Percentiles rank a stretch among this genome's conserved stretches.
phyloP scores from a whole-genome alignment of 1,284 basidiomycete genomes.

The Moesziomyces sp. region DNA sequence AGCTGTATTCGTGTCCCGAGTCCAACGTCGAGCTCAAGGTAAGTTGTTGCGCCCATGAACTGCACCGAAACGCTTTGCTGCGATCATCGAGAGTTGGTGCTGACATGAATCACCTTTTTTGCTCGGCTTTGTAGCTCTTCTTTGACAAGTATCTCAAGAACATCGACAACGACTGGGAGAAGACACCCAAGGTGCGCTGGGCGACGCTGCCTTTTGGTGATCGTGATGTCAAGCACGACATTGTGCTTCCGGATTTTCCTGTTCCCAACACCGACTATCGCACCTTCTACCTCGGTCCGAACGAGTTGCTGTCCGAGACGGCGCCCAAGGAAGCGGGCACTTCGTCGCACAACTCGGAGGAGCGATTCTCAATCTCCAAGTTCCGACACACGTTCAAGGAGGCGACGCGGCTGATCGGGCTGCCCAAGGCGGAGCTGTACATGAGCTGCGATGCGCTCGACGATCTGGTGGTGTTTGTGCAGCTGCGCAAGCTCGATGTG shows the following conservation, averaged over 20 bases:
- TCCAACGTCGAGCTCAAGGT: constrained; percentile 42
- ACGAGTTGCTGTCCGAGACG: constrained; percentile 28
- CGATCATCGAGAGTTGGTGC: not conserved
- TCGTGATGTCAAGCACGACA: constrained; percentile 34
- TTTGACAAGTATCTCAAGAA: constrained; percentile 55
- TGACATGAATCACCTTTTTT: not conserved
- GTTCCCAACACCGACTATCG: constrained; percentile 40
- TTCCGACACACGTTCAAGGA: constrained; percentile 44
- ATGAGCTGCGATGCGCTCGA: constrained; percentile 52
- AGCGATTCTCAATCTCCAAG: constrained; percentile 20
- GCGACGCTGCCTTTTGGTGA: constrained; percentile 38
- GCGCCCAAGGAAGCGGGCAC: constrained; percentile 2
- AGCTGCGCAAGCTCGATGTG: constrained; percentile 53
- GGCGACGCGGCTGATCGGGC: constrained; percentile 44
- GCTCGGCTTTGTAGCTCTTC: constrained; percentile 14
- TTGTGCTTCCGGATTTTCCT: constrained; percentile 41
- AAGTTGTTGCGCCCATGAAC: not conserved
- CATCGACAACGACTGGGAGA: constrained; percentile 51
- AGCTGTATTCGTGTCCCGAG: constrained; percentile 23
- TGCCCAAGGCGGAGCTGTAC: constrained; percentile 53
- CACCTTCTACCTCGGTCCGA: constrained; percentile 25
- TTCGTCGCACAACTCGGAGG: constrained; percentile 29
- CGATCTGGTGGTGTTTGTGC: constrained; percentile 56
- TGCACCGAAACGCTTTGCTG: not conserved
- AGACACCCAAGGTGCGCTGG: constrained; percentile 46